Evolutionary conservation across 1,284 basidiomycete species (phyloP).

Genomic region (Lignosus rhinocerotis): DNA sequence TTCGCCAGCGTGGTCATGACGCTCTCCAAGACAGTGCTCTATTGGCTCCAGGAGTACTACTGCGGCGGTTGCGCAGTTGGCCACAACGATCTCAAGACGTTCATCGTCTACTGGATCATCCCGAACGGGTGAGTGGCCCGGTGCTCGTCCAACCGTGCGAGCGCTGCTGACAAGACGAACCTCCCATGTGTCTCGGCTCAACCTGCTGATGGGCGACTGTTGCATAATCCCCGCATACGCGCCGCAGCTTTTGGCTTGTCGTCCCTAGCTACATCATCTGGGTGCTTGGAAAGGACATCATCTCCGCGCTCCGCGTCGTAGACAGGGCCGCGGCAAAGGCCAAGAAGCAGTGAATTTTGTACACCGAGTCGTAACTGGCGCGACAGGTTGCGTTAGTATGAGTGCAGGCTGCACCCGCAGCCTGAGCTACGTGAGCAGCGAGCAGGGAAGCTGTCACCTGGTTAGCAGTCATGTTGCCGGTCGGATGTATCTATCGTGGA

Average conservation of each 20-base stretch:
- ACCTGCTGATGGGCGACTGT: neutral
- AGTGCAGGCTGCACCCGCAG: neutral
- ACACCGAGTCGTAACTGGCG: constrained; percentile 7
- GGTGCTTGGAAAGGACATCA: constrained; percentile 59
- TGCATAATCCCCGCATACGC: neutral
- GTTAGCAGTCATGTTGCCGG: neutral
- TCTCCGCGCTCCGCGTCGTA: constrained; percentile 43
- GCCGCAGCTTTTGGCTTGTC: constrained; percentile 67
- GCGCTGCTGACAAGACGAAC: neutral
- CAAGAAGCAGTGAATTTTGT: constrained; percentile 24
- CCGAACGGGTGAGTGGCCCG: constrained; percentile 70
- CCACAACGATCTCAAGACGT: constrained; percentile 62
- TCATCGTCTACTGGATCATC: constrained; percentile 69
- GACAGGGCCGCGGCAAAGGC: constrained; percentile 29
- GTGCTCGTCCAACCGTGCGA: neutral
- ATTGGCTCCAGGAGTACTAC: constrained; percentile 76
- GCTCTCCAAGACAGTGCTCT: constrained; percentile 83
- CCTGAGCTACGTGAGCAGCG: neutral
- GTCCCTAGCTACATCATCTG: constrained; percentile 61
- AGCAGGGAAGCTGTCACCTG: neutral
- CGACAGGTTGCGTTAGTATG: neutral
- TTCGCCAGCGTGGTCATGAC: constrained; percentile 78
- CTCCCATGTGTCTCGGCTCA: neutral
- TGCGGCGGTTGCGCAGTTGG: constrained; percentile 72
- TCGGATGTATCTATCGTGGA: constrained; percentile 8